Conservation (phyloP, 2,329 filamentous ascomycete species). For the Hyphodiscus sp. region DNA sequence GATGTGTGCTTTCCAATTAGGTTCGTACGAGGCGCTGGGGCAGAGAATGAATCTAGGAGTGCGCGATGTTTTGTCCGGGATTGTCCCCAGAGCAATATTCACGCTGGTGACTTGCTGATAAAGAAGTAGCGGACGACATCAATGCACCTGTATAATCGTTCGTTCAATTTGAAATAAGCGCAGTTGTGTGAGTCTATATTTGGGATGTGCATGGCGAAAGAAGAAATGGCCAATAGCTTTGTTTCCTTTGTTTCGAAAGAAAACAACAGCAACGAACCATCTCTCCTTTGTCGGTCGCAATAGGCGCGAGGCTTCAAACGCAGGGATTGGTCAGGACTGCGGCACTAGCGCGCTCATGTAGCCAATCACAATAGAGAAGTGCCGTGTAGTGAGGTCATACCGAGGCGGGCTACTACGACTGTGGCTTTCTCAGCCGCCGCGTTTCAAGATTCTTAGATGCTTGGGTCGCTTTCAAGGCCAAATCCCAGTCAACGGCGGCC, state of each 20-base stretch:
- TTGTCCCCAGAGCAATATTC: not conserved
- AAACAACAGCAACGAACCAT: not conserved
- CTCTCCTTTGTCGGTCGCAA: not conserved
- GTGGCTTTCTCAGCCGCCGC: not conserved
- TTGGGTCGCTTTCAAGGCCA: not conserved
- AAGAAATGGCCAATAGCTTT: too few species aligned
- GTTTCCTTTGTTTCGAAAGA: not conserved
- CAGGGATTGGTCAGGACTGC: not conserved
- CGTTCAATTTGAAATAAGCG: too few species aligned
- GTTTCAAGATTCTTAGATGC: not conserved
- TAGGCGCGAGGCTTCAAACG: not conserved
- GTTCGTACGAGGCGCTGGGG: not conserved
- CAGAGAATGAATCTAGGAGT: not conserved
- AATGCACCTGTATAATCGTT: too few species aligned
- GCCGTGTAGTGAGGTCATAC: not conserved
- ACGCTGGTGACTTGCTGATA: too few species aligned
- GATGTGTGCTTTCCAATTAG: not conserved
- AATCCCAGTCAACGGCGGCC: not conserved
- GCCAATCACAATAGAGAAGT: not conserved
- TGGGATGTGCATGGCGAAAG: too few species aligned
- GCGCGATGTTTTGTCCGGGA: not conserved
- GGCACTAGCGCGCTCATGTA: not conserved
- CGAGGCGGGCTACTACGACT: too few species aligned
- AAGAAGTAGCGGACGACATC: too few species aligned
- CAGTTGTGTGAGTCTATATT: too few species aligned